Evolutionary conservation across 2,329 filamentous ascomycete genomes (phyloP), one percentile per base, ranked within the genome.

Genomic region (Fusarium tjaetaba): DNA sequence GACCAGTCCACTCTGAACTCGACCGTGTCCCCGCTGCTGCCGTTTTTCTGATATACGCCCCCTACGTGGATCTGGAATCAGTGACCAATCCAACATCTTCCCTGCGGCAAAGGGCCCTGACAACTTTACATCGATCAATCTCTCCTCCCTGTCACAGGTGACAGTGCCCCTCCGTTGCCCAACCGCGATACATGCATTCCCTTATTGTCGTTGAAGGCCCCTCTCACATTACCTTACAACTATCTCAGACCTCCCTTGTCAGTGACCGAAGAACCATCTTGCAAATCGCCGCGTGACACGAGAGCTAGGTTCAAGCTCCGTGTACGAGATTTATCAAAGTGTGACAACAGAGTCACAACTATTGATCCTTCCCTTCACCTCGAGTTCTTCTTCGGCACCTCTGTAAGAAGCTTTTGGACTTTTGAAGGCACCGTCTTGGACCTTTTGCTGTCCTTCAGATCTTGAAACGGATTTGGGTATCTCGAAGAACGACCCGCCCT

Each of bases 61-160:
- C 75, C 65, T 62, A 71, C 68, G 57, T 74, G 66, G 62, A 73
- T 58, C 61, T 68, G 67, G 59, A 65, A 74, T 56, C 65, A 68
- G 64, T 61, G 60, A 70, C 51, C 64, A 69, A 61, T 71, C 71
- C 62, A 71, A 65, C 39, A 57, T 68, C 67, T 71, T 65, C 68
- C 76, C 65, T 77, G 65, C 70, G 51, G 38, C 42, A 52, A 75
- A 72, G 66, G 62, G 60, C 46, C 59, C 62, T 60, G 65, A 39
- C 51, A 48, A 61, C 56, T 70, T 70, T 77, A 65, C 75, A 73
- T 70, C 71, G 61, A 74, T 75, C 73, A 68, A 73, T 74, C 65
- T 71, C 51, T 68, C 67, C 68, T 77, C 66, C 60, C 69, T 71
- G 73, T 62, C 72, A 58, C 49, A 53, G 58, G 62, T 71, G 70